These are phyloP conservation scores for Venturia carpophila DNA, from an alignment of 2,329 filamentous ascomycete species.

Conservation along the genomic window DNA sequence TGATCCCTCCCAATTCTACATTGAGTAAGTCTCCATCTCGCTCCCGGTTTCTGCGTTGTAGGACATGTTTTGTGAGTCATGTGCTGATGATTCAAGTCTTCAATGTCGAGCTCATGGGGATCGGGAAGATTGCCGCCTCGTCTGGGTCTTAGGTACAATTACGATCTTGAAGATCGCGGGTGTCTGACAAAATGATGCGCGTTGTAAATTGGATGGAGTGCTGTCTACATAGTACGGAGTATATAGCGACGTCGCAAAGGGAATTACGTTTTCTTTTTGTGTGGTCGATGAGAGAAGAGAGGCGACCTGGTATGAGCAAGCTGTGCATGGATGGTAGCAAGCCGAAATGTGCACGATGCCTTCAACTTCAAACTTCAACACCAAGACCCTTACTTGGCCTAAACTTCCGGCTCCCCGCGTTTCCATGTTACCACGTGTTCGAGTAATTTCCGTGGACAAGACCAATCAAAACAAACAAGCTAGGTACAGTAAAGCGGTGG, in stretches of 20 bases:
- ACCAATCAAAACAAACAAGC: too few species aligned
- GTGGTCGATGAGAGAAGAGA: not conserved
- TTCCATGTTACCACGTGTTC: not conserved
- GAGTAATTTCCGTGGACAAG: not conserved
- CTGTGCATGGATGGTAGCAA: not conserved
- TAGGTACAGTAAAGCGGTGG: too few species aligned
- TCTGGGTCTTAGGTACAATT: not conserved
- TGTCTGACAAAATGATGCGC: not conserved
- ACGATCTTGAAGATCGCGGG: not conserved
- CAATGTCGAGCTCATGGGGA: constrained; percentile 81
- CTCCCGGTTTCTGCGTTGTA: not conserved
- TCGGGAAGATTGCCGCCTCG: constrained; percentile 55
- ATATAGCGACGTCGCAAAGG: too few species aligned
- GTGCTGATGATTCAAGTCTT: constrained; percentile 47
- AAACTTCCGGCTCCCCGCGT: not conserved
- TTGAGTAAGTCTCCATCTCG: constrained; percentile 48
- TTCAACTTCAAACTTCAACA: not conserved
- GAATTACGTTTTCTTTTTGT: not conserved
- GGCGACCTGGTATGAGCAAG: not conserved
- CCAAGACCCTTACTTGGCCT: not conserved
- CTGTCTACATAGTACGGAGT: too few species aligned
- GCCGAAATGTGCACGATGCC: not conserved
- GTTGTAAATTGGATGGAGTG: not conserved
- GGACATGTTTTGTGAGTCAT: not conserved
- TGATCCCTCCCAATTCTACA: constrained; percentile 71